These are phyloP conservation scores for Ogataea polymorpha DNA, from an alignment of 805 yeast species.

Conservation along the genomic window DNA sequence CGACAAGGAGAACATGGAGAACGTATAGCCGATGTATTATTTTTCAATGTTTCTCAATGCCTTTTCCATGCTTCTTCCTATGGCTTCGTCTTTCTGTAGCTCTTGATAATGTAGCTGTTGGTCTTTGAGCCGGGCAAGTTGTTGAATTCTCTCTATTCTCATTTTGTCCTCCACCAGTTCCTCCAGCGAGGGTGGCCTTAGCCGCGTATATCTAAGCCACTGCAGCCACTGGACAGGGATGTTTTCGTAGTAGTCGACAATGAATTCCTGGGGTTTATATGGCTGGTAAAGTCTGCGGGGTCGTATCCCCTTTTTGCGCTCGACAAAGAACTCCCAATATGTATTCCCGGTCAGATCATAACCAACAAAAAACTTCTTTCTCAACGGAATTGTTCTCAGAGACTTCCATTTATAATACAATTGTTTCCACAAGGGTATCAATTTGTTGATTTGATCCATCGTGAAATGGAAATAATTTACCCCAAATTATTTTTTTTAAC, in stretches of 20 bases:
- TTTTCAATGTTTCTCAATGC: conserved; percentile 21
- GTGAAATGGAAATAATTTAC: not conserved
- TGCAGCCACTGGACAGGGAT: conserved; percentile 75
- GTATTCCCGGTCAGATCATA: conserved; percentile 83
- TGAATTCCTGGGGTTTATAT: conserved; percentile 40
- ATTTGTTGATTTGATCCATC: conserved; percentile 49
- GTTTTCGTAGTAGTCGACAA: conserved; percentile 56
- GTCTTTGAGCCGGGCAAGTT: conserved; percentile 47
- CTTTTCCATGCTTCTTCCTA: conserved; percentile 22
- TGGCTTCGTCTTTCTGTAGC: conserved; percentile 14
- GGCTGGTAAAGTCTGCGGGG: conserved; percentile 67
- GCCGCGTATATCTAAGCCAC: conserved; percentile 70
- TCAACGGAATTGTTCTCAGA: conserved; percentile 61
- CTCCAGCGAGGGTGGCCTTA: conserved; percentile 54
- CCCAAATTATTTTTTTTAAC: conserved; percentile 1
- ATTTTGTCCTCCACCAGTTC: conserved; percentile 59
- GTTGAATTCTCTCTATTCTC: conserved; percentile 51
- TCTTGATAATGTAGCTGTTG: conserved; percentile 34
- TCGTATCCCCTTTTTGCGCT: conserved; percentile 37
- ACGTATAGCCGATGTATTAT: conserved; percentile 1
- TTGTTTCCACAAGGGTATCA: conserved; percentile 50
- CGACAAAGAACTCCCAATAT: conserved; percentile 75
- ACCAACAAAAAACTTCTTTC: conserved; percentile 66
- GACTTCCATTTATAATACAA: conserved; percentile 57
- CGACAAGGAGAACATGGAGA: conserved; percentile 18